A percentile compares a stretch with the other conserved stretches of the same genome.
These are phyloP conservation scores for Ascoidea rubescens DNA, from an alignment of 805 yeast species.

Conservation along the genomic window DNA sequence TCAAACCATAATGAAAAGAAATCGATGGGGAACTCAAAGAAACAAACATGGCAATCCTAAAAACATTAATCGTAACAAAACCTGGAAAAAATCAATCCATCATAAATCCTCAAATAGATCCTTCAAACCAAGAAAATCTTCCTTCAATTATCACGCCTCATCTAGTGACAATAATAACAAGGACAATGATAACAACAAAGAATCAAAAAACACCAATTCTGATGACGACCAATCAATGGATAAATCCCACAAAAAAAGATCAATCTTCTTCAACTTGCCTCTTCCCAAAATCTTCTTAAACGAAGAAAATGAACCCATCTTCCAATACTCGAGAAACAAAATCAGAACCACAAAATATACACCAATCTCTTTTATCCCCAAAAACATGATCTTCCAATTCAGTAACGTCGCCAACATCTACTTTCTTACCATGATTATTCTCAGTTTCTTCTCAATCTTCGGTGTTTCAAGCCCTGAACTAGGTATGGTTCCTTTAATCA, in stretches of 20 bases:
- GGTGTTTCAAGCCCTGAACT: conserved; percentile 73
- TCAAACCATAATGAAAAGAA: conserved; percentile 50
- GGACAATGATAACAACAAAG: conserved; percentile 17
- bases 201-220: conserved; percentile 1
- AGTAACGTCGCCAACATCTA: conserved; percentile 83
- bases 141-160: too few relatives aligned
- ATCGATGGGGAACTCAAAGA: conserved; percentile 88
- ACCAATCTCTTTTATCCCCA: conserved; percentile 78
- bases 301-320: conserved; percentile 44
- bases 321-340: conserved; percentile 72
- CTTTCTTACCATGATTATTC: conserved; percentile 63
- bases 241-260: conserved; percentile 28
- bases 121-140: conserved; percentile 9
- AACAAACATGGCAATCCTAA: conserved; percentile 56
- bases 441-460: conserved; percentile 66
- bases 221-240: conserved; percentile 18
- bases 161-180: conserved; percentile 7
- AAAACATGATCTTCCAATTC: conserved; percentile 69
- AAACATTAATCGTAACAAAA: conserved; percentile 38
- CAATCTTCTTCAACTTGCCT: conserved; percentile 43
- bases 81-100: conserved; percentile 32
- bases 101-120: conserved; percentile 14
- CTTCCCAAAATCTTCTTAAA: conserved; percentile 46
- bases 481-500: conserved; percentile 67
- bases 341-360: conserved; percentile 94